phyloP scores from a whole-genome alignment of 2,329 filamentous ascomycete species.

The Davidsoniella neocaledoniae region DNA sequence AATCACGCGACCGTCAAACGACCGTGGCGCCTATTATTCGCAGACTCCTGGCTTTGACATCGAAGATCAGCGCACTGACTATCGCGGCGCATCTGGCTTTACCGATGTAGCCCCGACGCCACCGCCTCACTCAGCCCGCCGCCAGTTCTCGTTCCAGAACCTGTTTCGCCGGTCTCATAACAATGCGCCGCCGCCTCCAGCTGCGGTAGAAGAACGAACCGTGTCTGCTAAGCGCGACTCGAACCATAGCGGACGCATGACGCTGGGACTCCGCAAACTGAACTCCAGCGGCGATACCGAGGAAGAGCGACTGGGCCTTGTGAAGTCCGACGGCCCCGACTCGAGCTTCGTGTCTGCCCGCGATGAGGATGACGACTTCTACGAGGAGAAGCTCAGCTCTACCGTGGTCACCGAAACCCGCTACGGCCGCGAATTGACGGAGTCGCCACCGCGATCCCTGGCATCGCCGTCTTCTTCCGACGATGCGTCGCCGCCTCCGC shows the following conservation, averaged over 20 bases:
- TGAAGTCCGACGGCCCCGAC: conserved; percentile 44
- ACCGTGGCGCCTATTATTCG: conserved; percentile 22
- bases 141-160: conserved; percentile 87
- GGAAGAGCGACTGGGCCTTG: conserved; percentile 67
- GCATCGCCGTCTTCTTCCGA: conserved; percentile 5
- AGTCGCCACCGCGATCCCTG: not conserved
- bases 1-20: conserved; percentile 32
- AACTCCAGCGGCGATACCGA: conserved; percentile 43
- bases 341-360: conserved; percentile 3
- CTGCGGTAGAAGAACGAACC: conserved; percentile 14
- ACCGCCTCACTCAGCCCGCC: conserved; percentile 42
- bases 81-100: conserved; percentile 28
- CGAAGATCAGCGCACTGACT: conserved; percentile 25
- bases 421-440: not conserved
- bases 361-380: conserved; percentile 9
- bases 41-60: conserved; percentile 30
- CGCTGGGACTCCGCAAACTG: conserved; percentile 12
- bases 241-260: conserved; percentile 3
- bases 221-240: not conserved
- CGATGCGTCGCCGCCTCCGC: not conserved
- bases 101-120: conserved; percentile 31
- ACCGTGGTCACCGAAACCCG: not conserved
- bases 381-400: conserved; percentile 6
- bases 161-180: conserved; percentile 39
- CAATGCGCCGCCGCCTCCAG: conserved; percentile 26